Percentiles rank a stretch among this genome's conserved stretches.
Evolutionary conservation across 208 protist genomes (phyloP).

Genomic region (Leishmania martiniquensis): DNA sequence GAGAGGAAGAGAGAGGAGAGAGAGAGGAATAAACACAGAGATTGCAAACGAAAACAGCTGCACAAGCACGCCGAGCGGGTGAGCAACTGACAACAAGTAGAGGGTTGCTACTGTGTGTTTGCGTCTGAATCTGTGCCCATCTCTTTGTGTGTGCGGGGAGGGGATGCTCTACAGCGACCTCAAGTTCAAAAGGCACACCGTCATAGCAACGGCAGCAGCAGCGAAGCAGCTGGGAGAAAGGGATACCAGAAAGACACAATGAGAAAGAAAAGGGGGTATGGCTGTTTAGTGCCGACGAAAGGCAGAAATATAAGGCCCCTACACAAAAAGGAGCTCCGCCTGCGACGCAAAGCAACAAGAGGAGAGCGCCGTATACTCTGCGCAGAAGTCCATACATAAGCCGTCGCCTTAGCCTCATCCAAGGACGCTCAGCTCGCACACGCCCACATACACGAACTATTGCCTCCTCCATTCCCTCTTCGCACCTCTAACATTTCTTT

Average conservation of each 20-base stretch:
- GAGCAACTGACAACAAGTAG: too few relatives aligned
- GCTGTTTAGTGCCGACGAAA: neutral
- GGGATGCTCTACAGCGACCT: neutral
- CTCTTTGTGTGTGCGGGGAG: neutral
- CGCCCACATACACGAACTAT: neutral
- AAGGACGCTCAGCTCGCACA: neutral
- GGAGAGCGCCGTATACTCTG: neutral
- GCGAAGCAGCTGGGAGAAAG: neutral
- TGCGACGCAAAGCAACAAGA: neutral
- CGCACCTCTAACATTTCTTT: neutral
- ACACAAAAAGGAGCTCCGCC: neutral
- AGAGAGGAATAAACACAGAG: neutral
- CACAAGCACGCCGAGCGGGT: too few relatives aligned
- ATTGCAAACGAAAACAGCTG: too few relatives aligned
- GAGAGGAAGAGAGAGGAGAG: neutral
- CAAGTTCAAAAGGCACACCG: neutral
- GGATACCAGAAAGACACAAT: neutral
- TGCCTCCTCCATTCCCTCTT: neutral
- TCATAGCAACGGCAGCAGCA: neutral
- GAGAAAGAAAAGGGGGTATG: neutral
- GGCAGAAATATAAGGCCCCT: conserved; percentile 2
- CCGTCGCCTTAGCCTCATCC: neutral
- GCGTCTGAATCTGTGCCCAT: too few relatives aligned
- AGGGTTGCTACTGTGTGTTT: too few relatives aligned
- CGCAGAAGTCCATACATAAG: neutral